phyloP scores from a whole-genome alignment of 1,139 yeast genomes.

The Debaryomyces sp. region DNA sequence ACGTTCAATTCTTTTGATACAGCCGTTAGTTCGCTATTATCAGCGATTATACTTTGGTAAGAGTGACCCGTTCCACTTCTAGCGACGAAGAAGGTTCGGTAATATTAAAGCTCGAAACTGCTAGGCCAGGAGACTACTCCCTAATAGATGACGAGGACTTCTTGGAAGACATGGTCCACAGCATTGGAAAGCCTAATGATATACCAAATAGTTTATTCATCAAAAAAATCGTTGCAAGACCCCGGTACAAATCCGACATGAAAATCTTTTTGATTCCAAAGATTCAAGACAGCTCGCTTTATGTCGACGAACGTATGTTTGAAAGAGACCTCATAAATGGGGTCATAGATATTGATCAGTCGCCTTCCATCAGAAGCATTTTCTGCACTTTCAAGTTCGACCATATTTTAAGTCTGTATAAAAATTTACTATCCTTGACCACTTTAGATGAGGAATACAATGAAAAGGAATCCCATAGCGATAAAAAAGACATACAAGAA shows the following conservation, averaged over 20 bases:
- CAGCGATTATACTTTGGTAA: slow-evolving; percentile 44
- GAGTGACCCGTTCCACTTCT: slow-evolving; percentile 59
- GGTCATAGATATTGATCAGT: slow-evolving; percentile 34
- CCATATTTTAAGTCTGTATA: slow-evolving; percentile 21
- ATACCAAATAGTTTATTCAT: slow-evolving; percentile 49
- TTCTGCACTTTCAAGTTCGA: slow-evolving; percentile 30
- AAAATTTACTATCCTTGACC: slow-evolving; percentile 13
- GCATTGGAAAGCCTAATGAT: slow-evolving; percentile 43
- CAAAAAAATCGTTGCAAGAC: slow-evolving; percentile 51
- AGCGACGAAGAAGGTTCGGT: slow-evolving; percentile 53
- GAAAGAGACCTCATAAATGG: slow-evolving; percentile 56
- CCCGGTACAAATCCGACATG: slow-evolving; percentile 56
- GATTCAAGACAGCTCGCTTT: slow-evolving; percentile 38
- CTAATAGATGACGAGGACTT: slow-evolving; percentile 53
- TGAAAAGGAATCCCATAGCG: neutral
- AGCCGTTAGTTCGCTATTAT: slow-evolving; percentile 44
- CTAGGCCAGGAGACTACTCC: slow-evolving; percentile 53
- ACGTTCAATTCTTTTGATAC: slow-evolving; percentile 50
- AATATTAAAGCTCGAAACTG: slow-evolving; percentile 55
- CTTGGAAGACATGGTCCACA: slow-evolving; percentile 41
- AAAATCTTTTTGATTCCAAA: slow-evolving; percentile 45
- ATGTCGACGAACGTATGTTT: slow-evolving; percentile 53
- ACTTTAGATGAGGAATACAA: neutral
- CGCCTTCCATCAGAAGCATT: slow-evolving; percentile 18
- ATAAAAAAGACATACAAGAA: neutral